Evolutionary conservation across 2,329 filamentous ascomycete genomes (phyloP).

Genomic region (Thelonectria rubi): DNA sequence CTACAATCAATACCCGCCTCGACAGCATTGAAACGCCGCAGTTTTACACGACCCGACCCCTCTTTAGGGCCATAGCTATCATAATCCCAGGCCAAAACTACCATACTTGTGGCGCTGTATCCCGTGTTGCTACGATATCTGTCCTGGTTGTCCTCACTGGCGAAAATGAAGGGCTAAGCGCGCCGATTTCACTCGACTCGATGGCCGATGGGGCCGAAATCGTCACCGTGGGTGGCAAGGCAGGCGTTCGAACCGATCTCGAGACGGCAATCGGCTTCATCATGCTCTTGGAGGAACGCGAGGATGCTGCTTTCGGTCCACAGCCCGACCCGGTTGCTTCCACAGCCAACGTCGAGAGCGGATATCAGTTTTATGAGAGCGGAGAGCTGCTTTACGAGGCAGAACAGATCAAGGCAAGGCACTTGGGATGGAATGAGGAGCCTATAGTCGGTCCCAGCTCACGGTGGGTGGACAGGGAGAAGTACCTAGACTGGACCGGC

Average conservation of each 20-base stretch:
- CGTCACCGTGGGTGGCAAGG: not conserved
- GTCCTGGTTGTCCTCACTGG: not conserved
- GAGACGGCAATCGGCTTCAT: not conserved
- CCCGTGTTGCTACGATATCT: not conserved
- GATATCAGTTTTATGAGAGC: not conserved
- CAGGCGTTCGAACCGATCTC: not conserved
- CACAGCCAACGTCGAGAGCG: not conserved
- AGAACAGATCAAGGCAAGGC: not conserved
- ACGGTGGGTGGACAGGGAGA: constrained; percentile 5
- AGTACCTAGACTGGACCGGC: no score
- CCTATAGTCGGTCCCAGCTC: constrained; percentile 8
- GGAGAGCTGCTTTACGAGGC: not conserved
- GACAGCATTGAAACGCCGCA: not conserved
- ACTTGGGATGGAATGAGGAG: constrained; percentile 2
- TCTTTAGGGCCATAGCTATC: constrained; percentile 16
- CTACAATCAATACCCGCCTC: constrained; percentile 7
- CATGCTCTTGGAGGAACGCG: constrained; percentile 13
- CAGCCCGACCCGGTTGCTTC: constrained; percentile 14
- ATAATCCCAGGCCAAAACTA: constrained; percentile 10
- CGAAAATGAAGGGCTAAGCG: constrained; percentile 6
- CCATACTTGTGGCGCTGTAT: not conserved
- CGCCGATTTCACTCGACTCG: constrained; percentile 8
- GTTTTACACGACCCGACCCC: constrained; percentile 12
- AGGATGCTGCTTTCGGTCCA: constrained; percentile 16
- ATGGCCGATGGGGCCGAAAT: not conserved